A percentile compares a stretch with the other conserved stretches of the same genome.
Conservation (phyloP, 192 early-diverging fungal species). For the Lunasporangiospora selenospora region DNA sequence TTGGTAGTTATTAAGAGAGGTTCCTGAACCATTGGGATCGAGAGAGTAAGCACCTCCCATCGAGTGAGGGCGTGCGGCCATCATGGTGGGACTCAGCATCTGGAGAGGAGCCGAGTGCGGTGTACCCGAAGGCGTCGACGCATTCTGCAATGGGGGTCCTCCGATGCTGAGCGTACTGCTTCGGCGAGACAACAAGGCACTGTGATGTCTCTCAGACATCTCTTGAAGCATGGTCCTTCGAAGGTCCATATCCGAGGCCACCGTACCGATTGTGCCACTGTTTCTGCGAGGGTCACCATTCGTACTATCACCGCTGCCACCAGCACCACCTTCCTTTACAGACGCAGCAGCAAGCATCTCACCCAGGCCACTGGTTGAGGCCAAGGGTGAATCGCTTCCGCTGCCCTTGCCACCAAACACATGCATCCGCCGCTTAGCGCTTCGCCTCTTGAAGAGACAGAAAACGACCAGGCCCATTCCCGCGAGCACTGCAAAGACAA, state of each 20-base stretch:
- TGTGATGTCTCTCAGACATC: slow-evolving; percentile 35
- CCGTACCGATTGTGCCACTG: neutral
- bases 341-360: slow-evolving; percentile 1
- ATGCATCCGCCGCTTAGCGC: slow-evolving; percentile 13
- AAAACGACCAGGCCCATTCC: slow-evolving; percentile 22
- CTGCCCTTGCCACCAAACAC: neutral
- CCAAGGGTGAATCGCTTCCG: neutral
- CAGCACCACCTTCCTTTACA: neutral
- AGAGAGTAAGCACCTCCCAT: neutral
- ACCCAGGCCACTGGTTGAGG: neutral
- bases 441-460: slow-evolving; percentile 23
- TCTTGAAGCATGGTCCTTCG: slow-evolving; percentile 12
- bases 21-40: too few relatives aligned
- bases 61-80: neutral
- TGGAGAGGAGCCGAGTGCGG: too few relatives aligned
- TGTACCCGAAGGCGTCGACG: too few relatives aligned
- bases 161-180: slow-evolving; percentile 26
- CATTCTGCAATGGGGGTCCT: too few relatives aligned
- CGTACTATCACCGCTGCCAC: neutral
- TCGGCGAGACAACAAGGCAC: slow-evolving; percentile 3
- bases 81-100: neutral
- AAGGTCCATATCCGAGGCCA: slow-evolving; percentile 5
- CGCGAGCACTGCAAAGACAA: slow-evolving; percentile 22
- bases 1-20: too few relatives aligned
- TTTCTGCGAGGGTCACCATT: neutral